Percentiles rank a stretch among this genome's conserved stretches.
Evolutionary conservation across 805 yeast genomes (phyloP).

Genomic region (Metschnikowia arizonensis): DNA sequence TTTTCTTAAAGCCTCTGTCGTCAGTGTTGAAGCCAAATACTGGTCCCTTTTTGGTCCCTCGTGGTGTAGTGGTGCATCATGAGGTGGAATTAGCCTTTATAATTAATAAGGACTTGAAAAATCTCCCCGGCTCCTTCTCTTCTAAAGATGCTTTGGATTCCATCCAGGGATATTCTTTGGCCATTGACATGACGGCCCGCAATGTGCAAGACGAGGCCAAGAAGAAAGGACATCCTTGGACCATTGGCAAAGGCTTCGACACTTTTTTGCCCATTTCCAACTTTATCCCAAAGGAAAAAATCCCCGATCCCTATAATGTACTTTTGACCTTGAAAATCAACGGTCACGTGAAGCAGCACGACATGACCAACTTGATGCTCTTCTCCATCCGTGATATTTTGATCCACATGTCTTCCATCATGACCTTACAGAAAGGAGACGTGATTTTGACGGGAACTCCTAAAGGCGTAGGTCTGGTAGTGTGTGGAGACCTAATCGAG

Average conservation of each 20-base stretch:
- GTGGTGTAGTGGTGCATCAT: slow-evolving; percentile 77
- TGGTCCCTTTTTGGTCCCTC: slow-evolving; percentile 82
- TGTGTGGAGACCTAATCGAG: slow-evolving; percentile 71
- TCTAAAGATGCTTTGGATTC: slow-evolving; percentile 68
- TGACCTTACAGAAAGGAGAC: slow-evolving; percentile 90
- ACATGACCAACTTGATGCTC: slow-evolving; percentile 76
- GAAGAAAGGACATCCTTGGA: slow-evolving; percentile 93
- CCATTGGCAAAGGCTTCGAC: slow-evolving; percentile 94
- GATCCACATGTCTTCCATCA: slow-evolving; percentile 76
- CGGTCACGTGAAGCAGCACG: slow-evolving; percentile 67
- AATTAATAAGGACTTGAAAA: slow-evolving; percentile 58
- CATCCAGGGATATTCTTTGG: slow-evolving; percentile 82
- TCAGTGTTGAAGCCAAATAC: slow-evolving; percentile 54
- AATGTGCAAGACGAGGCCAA: slow-evolving; percentile 95
- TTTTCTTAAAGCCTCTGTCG: slow-evolving; percentile 85
- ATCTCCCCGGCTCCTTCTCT: slow-evolving; percentile 57
- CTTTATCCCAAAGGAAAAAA: slow-evolving; percentile 59
- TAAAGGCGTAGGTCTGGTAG: slow-evolving; percentile 86
- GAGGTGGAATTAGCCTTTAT: slow-evolving; percentile 89
- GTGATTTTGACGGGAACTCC: slow-evolving; percentile 95
- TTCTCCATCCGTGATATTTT: slow-evolving; percentile 81
- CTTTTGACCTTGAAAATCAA: slow-evolving; percentile 63
- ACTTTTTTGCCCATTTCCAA: slow-evolving; percentile 87
- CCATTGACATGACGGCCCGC: slow-evolving; percentile 93
- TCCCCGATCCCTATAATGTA: slow-evolving; percentile 73